phyloP scores from a whole-genome alignment of 257 asterid genomes.

The Plantago elongata region DNA sequence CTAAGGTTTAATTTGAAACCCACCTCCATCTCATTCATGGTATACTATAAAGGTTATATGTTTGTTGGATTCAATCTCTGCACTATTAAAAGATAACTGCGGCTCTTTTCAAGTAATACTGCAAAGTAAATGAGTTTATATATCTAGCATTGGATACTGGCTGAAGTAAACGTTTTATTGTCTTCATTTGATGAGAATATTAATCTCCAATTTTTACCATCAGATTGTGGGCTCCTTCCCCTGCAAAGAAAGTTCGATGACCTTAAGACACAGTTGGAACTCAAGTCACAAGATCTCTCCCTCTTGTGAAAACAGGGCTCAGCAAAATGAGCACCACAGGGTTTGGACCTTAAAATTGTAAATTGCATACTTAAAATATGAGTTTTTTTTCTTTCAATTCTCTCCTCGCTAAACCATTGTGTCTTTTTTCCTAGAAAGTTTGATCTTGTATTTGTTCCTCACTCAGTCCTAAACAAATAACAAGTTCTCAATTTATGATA shows the following conservation, averaged over 20 bases:
- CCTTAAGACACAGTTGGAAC: constrained; percentile 76
- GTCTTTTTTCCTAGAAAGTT: constrained; percentile 11
- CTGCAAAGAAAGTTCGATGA: constrained; percentile 75
- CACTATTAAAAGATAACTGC: no score
- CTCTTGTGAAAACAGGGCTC: constrained; percentile 77
- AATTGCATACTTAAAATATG: background rate
- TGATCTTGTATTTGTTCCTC: constrained; percentile 6
- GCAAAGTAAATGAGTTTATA: background rate
- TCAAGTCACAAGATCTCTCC: constrained; percentile 86
- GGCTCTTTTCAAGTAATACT: no score
- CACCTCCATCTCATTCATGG: background rate
- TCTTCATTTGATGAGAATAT: constrained; percentile 1
- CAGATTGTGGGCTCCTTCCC: constrained; percentile 89
- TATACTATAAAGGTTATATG: background rate
- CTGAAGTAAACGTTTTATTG: no score
- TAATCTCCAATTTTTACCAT: constrained; percentile 24
- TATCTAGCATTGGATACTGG: no score
- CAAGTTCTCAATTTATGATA: constrained; percentile 22
- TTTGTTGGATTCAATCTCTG: no score
- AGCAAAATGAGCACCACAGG: constrained; percentile 98
- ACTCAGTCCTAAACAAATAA: background rate
- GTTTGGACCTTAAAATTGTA: constrained; percentile 33
- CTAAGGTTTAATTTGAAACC: constrained; percentile 44
- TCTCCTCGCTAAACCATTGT: constrained; percentile 12
- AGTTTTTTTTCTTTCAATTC: background rate